Evolutionary conservation across 805 yeast genomes (phyloP).

Genomic region (Grigorovia transvaalensis): DNA sequence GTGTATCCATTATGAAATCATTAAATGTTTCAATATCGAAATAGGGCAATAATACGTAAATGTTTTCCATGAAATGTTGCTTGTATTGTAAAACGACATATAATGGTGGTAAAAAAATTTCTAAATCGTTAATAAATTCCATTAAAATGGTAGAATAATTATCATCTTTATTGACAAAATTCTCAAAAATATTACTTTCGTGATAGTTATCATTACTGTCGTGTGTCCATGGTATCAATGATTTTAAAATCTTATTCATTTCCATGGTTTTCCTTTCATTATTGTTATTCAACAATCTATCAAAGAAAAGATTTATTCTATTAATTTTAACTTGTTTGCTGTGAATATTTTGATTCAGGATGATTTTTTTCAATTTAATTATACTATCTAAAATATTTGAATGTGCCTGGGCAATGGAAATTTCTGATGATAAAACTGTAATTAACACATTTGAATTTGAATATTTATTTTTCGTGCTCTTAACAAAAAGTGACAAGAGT

Average conservation of each 20-base stretch:
- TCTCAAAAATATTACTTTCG: conserved; percentile 16
- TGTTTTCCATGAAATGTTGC: conserved; percentile 18
- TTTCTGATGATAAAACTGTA: conserved; percentile 17
- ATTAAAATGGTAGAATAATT: conserved; percentile 20
- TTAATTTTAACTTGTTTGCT: conserved; percentile 10
- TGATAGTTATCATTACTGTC: conserved; percentile 12
- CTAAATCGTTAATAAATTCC: conserved; percentile 13
- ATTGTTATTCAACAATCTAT: conserved; percentile 15
- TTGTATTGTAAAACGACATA: conserved; percentile 16
- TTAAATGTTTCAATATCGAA: conserved; percentile 21
- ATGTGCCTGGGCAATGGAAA: conserved; percentile 5
- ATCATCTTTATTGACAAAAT: not conserved
- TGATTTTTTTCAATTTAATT: conserved; percentile 13
- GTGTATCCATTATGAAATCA: conserved; percentile 13
- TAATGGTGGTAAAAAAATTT: conserved; percentile 19
- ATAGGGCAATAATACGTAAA: conserved; percentile 22
- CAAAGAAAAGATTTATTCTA: conserved; percentile 18
- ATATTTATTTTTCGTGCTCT: not conserved
- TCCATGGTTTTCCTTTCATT: not conserved
- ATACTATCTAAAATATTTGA: conserved; percentile 4
- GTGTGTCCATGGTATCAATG: conserved; percentile 2
- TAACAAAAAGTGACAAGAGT: conserved; percentile 18
- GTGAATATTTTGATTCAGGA: conserved; percentile 12
- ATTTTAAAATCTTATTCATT: not conserved
- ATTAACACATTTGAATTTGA: conserved; percentile 5